Base-by-base conservation (phyloP, 257 asterid species). In the Thymus mandschuricus region DNA sequence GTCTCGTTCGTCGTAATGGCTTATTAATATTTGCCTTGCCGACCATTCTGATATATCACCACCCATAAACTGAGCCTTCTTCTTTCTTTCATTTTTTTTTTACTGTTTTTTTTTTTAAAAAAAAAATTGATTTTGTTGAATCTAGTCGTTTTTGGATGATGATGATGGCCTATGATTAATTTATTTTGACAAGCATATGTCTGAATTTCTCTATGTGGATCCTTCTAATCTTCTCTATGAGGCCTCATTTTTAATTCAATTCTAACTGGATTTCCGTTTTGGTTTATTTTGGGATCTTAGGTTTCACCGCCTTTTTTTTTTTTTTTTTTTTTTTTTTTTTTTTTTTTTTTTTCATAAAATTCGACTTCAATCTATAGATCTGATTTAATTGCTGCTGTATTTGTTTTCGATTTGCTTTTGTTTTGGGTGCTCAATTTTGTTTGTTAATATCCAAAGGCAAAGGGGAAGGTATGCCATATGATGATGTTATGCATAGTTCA, bases 1-100 rank as follows among this genome's bases (percentile, higher is more conserved):
- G 90, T 85, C 90, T 85, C 87, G 90, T 85, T 82, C 87, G 87
- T 80, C 86, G 80, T 85, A 85, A 78, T 45, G 87, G 87, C 83
- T 68, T 71, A 43, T 41, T 57, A 10, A 13, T 21, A 21, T 0
- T 4, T 81, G 85, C 90, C 87, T 80, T 85, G 90, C 82, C 84
- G 87, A 85, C 84, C 79, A 82, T 80, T 59, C 85, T 84, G 83
- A 28, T 81, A 70, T 79, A 84, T 81, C 86, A 75, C 81, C 83
- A 77, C 83, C 87, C 85, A 78, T 79, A 66, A 81, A 75, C 82
- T 72, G 88, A 83, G 88, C 79, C 86, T 71, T 69, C 8, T 62
- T 13, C 1, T 30, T 2, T 10, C 1, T 56, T 69, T 30, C 6
- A 1, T 9, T 28, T 40, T 51, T 21, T 6, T 11, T 45, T 12